A percentile compares a stretch with the other conserved stretches of the same genome.
These are phyloP conservation scores for Aphanomyces stellatus DNA, from an alignment of 352 stramenopile genomes.

Conservation along the genomic window DNA sequence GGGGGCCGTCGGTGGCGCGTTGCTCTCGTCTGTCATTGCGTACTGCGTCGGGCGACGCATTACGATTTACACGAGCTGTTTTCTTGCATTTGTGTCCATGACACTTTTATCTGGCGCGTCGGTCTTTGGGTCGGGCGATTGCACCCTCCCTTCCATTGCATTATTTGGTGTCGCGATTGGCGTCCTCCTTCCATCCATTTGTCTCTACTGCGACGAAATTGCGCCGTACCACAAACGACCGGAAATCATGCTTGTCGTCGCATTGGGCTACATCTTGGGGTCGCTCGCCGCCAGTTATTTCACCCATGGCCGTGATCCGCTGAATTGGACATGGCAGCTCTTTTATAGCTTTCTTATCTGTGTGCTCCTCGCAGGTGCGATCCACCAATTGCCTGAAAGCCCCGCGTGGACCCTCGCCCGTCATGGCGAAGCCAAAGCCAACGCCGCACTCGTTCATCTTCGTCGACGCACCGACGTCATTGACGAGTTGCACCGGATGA, in stretches of 20 bases:
- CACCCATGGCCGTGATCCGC: slow-evolving; percentile 35
- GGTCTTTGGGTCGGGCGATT: slow-evolving; percentile 31
- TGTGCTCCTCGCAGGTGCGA: slow-evolving; percentile 46
- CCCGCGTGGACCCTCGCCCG: slow-evolving; percentile 56
- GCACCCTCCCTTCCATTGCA: slow-evolving; percentile 50
- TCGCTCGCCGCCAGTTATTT: slow-evolving; percentile 45
- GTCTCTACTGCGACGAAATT: slow-evolving; percentile 74
- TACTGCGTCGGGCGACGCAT: slow-evolving; percentile 55
- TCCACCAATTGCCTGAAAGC: slow-evolving; percentile 67
- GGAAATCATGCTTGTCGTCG: slow-evolving; percentile 54
- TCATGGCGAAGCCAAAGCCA: slow-evolving; percentile 57
- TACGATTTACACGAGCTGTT: slow-evolving; percentile 44
- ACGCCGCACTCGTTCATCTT: slow-evolving; percentile 47
- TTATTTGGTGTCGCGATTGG: slow-evolving; percentile 46
- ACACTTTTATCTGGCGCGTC: slow-evolving; percentile 35
- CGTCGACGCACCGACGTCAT: slow-evolving; percentile 55
- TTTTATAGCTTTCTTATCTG: slow-evolving; percentile 55
- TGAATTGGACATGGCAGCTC: slow-evolving; percentile 68
- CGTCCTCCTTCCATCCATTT: slow-evolving; percentile 53
- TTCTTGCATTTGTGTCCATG: slow-evolving; percentile 63
- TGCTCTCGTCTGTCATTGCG: slow-evolving; percentile 42
- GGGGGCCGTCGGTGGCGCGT: slow-evolving; percentile 33
- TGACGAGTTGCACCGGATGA: slow-evolving; percentile 58
- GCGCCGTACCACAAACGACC: slow-evolving; percentile 63
- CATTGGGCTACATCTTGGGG: slow-evolving; percentile 50